phyloP scores from a whole-genome alignment of 1,139 yeast genomes.

The Magnusiomyces sp. region DNA sequence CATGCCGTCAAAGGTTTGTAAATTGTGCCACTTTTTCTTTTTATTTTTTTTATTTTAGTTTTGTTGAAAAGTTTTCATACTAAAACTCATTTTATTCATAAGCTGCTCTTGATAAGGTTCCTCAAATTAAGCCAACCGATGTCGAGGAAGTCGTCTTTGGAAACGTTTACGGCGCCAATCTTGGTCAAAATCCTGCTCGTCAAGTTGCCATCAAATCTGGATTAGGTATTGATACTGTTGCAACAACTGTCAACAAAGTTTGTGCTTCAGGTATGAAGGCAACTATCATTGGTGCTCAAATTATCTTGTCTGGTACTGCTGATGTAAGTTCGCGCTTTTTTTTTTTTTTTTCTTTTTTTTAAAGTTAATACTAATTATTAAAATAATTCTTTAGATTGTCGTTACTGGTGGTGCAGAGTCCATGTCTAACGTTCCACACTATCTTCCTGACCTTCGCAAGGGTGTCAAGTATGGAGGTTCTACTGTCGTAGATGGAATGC shows the following conservation, averaged over 20 bases:
- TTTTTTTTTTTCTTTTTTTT: not conserved
- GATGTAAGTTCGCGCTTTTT: constrained; percentile 33
- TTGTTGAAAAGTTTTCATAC: too few relatives aligned
- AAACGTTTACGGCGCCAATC: constrained; percentile 84
- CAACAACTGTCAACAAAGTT: constrained; percentile 90
- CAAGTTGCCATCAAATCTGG: constrained; percentile 94
- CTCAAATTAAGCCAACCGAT: constrained; percentile 61
- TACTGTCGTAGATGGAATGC: constrained; percentile 72
- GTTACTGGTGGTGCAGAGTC: constrained; percentile 98
- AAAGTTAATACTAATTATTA: not conserved
- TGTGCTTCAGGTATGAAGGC: constrained; percentile 97
- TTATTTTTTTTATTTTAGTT: not conserved
- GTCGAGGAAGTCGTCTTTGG: constrained; percentile 92
- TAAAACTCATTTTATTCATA: not conserved
- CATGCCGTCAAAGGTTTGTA: constrained; percentile 61
- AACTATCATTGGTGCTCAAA: constrained; percentile 80
- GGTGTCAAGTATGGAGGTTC: constrained; percentile 89
- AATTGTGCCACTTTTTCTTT: not conserved
- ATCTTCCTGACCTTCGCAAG: constrained; percentile 71
- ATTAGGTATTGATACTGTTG: constrained; percentile 64
- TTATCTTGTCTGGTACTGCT: constrained; percentile 80
- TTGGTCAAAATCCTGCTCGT: constrained; percentile 97
- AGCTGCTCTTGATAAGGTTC: constrained; percentile 76
- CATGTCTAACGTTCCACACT: constrained; percentile 94
- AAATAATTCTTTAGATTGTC: constrained; percentile 40